Evolutionary conservation across 129 eudicot species (phyloP).

Genomic region (Escallonia herrerae): DNA sequence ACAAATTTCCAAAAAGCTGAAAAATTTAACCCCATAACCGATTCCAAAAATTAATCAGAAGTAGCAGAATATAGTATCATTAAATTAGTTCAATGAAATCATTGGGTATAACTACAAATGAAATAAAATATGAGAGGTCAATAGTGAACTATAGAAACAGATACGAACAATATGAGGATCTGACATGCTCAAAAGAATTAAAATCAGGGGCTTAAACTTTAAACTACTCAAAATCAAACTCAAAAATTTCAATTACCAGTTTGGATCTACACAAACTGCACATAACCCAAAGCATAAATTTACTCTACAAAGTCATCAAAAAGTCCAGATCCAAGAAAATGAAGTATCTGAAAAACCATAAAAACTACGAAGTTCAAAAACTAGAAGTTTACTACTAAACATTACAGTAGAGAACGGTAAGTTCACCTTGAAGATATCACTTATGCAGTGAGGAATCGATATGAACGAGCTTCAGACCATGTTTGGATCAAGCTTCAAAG

Average conservation of each 20-base stretch:
- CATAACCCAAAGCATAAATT: background rate
- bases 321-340: background rate
- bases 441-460: background rate
- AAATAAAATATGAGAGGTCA: background rate
- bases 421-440: background rate
- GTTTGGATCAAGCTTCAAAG: background rate
- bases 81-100: no score
- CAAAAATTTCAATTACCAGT: background rate
- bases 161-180: background rate
- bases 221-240: background rate
- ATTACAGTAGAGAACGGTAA: background rate
- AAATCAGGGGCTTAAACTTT: no score
- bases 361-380: no score
- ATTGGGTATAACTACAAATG: background rate
- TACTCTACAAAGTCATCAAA: background rate
- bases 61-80: background rate
- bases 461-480: conserved; percentile 1
- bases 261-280: background rate
- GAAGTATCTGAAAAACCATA: background rate
- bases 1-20: conserved; percentile 8
- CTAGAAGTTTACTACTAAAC: background rate
- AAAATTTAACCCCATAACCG: background rate
- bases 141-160: background rate
- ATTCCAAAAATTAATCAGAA: background rate
- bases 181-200: background rate